A percentile compares a stretch with the other conserved stretches of the same genome.
phyloP scores from a whole-genome alignment of 2,329 filamentous ascomycete genomes.

The Ophiostoma quercus region DNA sequence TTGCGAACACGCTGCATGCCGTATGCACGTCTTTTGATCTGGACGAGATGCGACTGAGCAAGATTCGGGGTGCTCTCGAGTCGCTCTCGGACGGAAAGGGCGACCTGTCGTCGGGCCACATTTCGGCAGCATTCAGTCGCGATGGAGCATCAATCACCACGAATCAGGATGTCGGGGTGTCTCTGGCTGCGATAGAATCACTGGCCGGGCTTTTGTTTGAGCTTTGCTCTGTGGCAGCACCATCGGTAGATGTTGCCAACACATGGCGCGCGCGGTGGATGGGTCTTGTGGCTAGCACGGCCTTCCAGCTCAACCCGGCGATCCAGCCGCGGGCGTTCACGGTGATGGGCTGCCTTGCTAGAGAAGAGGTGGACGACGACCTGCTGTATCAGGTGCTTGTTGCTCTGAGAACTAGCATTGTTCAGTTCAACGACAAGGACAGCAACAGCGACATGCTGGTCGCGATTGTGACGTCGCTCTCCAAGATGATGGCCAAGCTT shows the following conservation, averaged over 20 bases:
- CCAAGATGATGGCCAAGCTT: slow-evolving; percentile 67
- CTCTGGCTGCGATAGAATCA: slow-evolving; percentile 54
- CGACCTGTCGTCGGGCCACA: slow-evolving; percentile 52
- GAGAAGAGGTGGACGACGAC: slow-evolving; percentile 68
- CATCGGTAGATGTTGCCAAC: slow-evolving; percentile 60
- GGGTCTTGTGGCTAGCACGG: slow-evolving; percentile 66
- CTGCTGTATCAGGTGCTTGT: slow-evolving; percentile 66
- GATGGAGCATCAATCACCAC: slow-evolving; percentile 53
- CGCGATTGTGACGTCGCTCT: slow-evolving; percentile 60
- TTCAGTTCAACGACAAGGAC: slow-evolving; percentile 47
- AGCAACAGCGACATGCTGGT: slow-evolving; percentile 63
- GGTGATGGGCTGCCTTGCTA: slow-evolving; percentile 64
- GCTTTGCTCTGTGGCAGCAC: slow-evolving; percentile 57
- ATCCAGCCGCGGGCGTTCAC: slow-evolving; percentile 65
- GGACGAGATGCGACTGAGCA: slow-evolving; percentile 54
- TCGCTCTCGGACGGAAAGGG: slow-evolving; percentile 55
- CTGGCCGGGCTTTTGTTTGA: slow-evolving; percentile 59
- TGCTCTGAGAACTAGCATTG: slow-evolving; percentile 58
- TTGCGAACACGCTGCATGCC: slow-evolving; percentile 63
- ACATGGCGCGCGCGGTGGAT: slow-evolving; percentile 68
- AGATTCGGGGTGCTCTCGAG: slow-evolving; percentile 52
- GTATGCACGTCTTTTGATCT: slow-evolving; percentile 61
- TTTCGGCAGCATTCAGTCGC: slow-evolving; percentile 39
- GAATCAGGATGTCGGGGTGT: slow-evolving; percentile 48
- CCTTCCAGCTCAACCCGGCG: slow-evolving; percentile 67